Percentiles rank a stretch among this genome's conserved stretches.
Evolutionary conservation across 129 eudicot genomes (phyloP).

Genomic region (Flaveria trinervia): DNA sequence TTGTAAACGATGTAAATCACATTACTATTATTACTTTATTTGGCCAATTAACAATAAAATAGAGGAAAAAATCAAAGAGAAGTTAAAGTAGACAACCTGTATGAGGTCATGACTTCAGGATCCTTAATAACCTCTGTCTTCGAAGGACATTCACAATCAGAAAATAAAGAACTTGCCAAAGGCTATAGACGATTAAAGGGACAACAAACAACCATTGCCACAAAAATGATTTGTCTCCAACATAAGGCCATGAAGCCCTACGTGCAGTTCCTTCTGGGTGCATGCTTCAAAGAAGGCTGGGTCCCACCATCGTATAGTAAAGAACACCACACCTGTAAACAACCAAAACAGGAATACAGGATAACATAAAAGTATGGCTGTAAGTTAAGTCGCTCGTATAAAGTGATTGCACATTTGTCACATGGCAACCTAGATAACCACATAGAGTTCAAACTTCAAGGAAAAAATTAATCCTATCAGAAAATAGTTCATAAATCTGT

Average conservation of each 20-base stretch:
- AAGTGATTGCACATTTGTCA: neutral
- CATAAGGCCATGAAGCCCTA: conserved; percentile 94
- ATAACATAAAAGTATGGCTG: neutral
- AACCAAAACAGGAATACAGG: neutral
- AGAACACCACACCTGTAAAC: conserved; percentile 78
- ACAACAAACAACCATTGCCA: conserved; percentile 97
- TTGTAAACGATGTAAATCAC: neutral
- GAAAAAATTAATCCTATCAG: no score
- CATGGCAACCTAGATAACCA: neutral
- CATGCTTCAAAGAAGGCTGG: conserved; percentile 87
- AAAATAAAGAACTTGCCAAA: conserved; percentile 91
- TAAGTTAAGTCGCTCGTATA: neutral
- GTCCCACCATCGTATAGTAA: conserved; percentile 99
- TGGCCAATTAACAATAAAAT: neutral
- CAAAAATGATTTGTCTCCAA: conserved; percentile 57
- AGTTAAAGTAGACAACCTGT: conserved; percentile 56
- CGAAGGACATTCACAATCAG: conserved; percentile 89
- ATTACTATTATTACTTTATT: neutral
- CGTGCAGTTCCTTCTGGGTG: conserved; percentile 82
- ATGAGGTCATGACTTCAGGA: conserved; percentile 99
- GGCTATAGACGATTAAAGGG: conserved; percentile 72
- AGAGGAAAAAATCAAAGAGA: neutral
- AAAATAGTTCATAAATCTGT: neutral
- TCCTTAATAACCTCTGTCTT: conserved; percentile 83
- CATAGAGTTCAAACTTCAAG: neutral